Conservation (phyloP, 1,139 yeast genomes). For the Pichia sp. region DNA sequence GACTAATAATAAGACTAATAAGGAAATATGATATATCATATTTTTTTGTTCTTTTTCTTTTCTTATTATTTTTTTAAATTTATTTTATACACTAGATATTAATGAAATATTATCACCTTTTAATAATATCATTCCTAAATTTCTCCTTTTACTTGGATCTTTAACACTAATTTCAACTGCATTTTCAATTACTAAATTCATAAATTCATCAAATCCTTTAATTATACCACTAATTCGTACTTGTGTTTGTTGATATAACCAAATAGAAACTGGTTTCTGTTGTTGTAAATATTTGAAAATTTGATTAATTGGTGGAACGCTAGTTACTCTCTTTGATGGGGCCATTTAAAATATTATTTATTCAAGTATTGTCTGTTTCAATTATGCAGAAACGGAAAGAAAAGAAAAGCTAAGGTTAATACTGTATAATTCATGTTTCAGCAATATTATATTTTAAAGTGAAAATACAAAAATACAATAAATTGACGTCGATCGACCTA, state of each 20-base stretch:
- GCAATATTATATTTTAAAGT: no score
- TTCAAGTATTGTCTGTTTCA: no score
- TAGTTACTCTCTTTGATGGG: neutral
- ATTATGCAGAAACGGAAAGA: no score
- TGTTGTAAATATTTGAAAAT: slow-evolving; percentile 82
- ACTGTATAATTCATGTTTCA: no score
- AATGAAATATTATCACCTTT: slow-evolving; percentile 94
- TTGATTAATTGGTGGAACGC: slow-evolving; percentile 83
- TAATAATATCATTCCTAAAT: slow-evolving; percentile 57
- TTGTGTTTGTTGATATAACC: slow-evolving; percentile 83
- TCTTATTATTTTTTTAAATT: no score
- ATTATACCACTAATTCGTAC: slow-evolving; percentile 77
- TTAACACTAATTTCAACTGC: slow-evolving; percentile 59
- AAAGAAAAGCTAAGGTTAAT: no score
- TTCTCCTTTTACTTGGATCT: slow-evolving; percentile 37
- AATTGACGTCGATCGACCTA: no score
- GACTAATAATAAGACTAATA: no score
- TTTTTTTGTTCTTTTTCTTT: neutral
- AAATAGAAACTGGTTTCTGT: slow-evolving; percentile 69
- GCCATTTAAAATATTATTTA: neutral
- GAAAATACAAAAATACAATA: no score
- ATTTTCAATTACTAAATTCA: slow-evolving; percentile 91
- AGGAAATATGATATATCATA: slow-evolving; percentile 6
- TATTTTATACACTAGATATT: slow-evolving; percentile 32
- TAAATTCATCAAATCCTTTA: slow-evolving; percentile 92